phyloP scores from a whole-genome alignment of 2,329 filamentous ascomycete species.

The Neocatenulostroma microsporum region DNA sequence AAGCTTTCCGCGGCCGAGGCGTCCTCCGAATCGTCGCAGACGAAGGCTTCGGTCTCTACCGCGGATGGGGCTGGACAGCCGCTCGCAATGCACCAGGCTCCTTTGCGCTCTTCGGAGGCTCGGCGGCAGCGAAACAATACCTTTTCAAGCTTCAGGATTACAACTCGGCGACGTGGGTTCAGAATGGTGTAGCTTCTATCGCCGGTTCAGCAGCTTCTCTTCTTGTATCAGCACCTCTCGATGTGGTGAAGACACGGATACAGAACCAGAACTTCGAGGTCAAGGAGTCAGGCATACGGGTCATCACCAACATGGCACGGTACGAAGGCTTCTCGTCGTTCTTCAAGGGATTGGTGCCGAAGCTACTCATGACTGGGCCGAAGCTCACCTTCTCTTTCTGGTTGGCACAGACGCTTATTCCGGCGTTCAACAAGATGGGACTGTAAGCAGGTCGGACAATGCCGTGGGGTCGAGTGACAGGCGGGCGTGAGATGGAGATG shows the following conservation, averaged over 20 bases:
- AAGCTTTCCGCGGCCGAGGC: constrained; percentile 91
- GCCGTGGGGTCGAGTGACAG: no score
- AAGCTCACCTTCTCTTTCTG: constrained; percentile 99
- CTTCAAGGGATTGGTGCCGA: constrained; percentile 96
- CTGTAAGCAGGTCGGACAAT: no score
- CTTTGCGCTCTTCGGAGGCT: constrained; percentile 97
- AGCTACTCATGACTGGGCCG: constrained; percentile 97
- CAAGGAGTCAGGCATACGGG: constrained; percentile 87
- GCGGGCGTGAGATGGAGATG: no score
- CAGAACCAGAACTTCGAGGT: constrained; percentile 99
- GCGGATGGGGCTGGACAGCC: constrained; percentile 95
- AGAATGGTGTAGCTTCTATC: constrained; percentile 97
- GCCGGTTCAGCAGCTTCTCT: constrained; percentile 92
- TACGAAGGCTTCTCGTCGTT: constrained; percentile 80
- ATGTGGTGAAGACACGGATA: constrained; percentile 97
- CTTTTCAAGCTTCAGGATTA: constrained; percentile 85
- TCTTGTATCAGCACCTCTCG: constrained; percentile 87
- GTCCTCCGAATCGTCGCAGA: constrained; percentile 83
- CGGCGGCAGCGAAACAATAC: constrained; percentile 95
- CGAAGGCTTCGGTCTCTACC: constrained; percentile 91
- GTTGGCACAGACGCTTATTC: constrained; percentile 96
- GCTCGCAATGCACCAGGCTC: constrained; percentile 94
- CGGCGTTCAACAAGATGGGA: constrained; percentile 72
- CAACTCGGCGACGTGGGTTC: constrained; percentile 86
- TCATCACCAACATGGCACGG: constrained; percentile 85